Evolutionary conservation across 2,329 filamentous ascomycete genomes (phyloP).

Genomic region (Fusarium scirpi): DNA sequence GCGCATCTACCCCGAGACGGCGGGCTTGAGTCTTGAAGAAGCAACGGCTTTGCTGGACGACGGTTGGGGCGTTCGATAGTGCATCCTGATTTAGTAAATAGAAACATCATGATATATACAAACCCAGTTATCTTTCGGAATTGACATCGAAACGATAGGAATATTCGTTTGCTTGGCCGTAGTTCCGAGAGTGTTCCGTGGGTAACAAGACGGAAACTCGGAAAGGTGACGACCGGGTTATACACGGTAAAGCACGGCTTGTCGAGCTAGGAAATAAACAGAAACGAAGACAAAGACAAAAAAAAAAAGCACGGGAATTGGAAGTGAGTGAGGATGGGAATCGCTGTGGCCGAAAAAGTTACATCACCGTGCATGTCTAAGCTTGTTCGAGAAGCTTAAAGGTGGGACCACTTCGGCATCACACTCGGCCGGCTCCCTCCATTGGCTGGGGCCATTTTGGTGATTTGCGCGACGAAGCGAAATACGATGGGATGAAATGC

Average conservation of each 20-base stretch:
- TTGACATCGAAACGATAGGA: conserved; percentile 3
- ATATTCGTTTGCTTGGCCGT: conserved; percentile 12
- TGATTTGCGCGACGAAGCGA: conserved; percentile 6
- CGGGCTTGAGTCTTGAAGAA: conserved; percentile 83
- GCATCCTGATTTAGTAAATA: conserved; percentile 1
- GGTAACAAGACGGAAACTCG: neutral
- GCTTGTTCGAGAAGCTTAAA: conserved; percentile 20
- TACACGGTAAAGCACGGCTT: conserved; percentile 34
- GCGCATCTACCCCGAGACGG: conserved; percentile 87
- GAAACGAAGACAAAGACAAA: neutral
- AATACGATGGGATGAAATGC: neutral
- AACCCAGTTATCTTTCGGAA: neutral
- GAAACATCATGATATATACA: neutral
- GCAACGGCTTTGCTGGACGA: conserved; percentile 76
- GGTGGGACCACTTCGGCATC: conserved; percentile 23
- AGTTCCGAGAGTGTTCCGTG: conserved; percentile 25
- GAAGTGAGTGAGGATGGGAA: neutral
- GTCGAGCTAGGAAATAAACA: neutral
- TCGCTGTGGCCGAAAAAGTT: conserved; percentile 39
- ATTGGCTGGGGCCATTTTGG: conserved; percentile 8
- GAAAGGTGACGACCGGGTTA: conserved; percentile 24
- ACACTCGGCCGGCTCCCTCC: conserved; percentile 33
- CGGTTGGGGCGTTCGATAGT: conserved; percentile 76
- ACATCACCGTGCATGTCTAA: conserved; percentile 44
- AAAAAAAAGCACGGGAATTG: conserved; percentile 2